Evolutionary conservation across 495 filamentous ascomycete genomes (phyloP), one percentile per base, ranked within the genome.

Genomic region (Xylaria intraflava): DNA sequence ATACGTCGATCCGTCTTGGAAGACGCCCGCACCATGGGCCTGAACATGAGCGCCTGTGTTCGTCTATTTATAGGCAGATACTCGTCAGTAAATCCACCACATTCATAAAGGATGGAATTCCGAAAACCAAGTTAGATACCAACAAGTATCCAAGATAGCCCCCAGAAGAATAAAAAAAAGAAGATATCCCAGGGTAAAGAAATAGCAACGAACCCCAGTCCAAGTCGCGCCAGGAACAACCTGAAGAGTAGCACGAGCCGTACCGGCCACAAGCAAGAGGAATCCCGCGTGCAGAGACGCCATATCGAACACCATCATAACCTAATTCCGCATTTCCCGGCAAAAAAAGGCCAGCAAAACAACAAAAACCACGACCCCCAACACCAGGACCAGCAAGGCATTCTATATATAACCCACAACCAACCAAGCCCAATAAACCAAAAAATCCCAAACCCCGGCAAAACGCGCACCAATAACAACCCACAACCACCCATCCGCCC

Each of bases 21-120:
- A 76, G 14, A 83, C 53, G 47, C 80, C 81, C 1, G 73, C 76
- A 35, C 77, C 77, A 54, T 80, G 77, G 3, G 84, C 84, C 69
- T 87, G 80, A 9, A 87, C 70, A 61, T 85, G 84, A 14, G 79
- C 67, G 33, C 73, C 72, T 19, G 44, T 49, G 47, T 76, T 72
- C 29, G 71, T 74, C 72, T 70, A 35, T 60, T 20, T 45, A 7
- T 10, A 16, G 0, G 16, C 11, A 11, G 11, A n/a, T n/a, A n/a
- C n/a, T 45, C 16, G 35, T 46, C 4, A 44, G 43, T 5, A n/a
- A n/a, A n/a, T 30, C 16, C 27, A 29, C 8, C n/a, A 38, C 35
- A 3, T 38, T 8, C 17, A 38, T 3, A 7, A 5, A 38, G 35
- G 14, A 7, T 3, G 9, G n/a, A 9, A n/a, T 5, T 9, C 4